Conservation (phyloP, 148 eudicot genomes). For the Persicaria tinctoria region DNA sequence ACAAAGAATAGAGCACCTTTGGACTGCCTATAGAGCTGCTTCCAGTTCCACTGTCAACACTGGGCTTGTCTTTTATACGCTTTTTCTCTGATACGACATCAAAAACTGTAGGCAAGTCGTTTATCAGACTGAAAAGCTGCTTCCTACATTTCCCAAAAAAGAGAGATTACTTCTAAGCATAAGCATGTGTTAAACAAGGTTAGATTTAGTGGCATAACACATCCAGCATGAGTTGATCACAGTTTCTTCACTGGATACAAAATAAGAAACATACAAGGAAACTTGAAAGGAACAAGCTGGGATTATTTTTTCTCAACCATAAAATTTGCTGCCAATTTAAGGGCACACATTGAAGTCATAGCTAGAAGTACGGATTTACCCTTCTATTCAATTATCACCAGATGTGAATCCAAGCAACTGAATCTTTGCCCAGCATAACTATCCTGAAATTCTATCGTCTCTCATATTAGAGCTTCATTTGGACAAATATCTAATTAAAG, state of each 20-base stretch:
- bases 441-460: not conserved
- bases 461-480: not conserved
- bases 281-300: too few species aligned
- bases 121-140: conserved; percentile 78
- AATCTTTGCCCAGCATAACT: not conserved
- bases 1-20: conserved; percentile 32
- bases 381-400: not conserved
- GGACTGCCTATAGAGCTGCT: conserved; percentile 70
- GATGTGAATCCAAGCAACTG: not conserved
- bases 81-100: conserved; percentile 72
- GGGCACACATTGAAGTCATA: not conserved
- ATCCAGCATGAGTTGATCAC: not conserved
- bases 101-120: conserved; percentile 77
- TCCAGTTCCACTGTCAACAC: conserved; percentile 79
- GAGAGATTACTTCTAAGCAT: not conserved
- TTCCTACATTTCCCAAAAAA: conserved; percentile 38
- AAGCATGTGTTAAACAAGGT: not conserved
- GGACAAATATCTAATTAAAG: not conserved
- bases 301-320: not conserved
- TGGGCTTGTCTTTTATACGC: conserved; percentile 75
- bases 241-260: not conserved
- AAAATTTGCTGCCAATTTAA: not conserved
- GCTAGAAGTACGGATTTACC: not conserved
- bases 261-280: not conserved
- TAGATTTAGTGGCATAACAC: not conserved